Evolutionary conservation across 2,329 filamentous ascomycete genomes (phyloP).

Genomic region (Colletotrichum limetticola): DNA sequence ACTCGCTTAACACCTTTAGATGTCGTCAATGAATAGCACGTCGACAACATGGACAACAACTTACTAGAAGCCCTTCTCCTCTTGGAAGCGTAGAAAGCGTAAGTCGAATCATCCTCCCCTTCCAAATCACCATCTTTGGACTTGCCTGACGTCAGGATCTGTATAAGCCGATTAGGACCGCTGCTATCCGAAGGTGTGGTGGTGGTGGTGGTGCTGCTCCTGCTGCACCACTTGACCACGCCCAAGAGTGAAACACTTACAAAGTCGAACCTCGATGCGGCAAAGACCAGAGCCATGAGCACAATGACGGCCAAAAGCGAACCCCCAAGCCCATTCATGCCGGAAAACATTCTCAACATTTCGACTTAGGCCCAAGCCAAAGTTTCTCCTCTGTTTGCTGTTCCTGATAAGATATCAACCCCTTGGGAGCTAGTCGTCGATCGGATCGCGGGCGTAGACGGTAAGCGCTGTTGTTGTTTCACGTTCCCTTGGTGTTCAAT

Average conservation of each 20-base stretch:
- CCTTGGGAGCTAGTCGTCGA: background rate
- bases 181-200: background rate
- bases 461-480: background rate
- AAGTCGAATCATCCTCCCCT: constrained; percentile 33
- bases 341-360: constrained; percentile 34
- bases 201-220: background rate
- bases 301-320: constrained; percentile 30
- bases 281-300: constrained; percentile 30
- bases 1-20: constrained; percentile 29
- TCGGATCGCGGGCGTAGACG: background rate
- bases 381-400: background rate
- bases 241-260: constrained; percentile 13
- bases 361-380: background rate
- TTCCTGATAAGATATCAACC: background rate
- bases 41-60: background rate
- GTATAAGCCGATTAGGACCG: background rate
- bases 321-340: constrained; percentile 20
- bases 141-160: constrained; percentile 32
- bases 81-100: constrained; percentile 34
- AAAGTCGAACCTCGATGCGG: constrained; percentile 32
- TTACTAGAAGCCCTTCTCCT: constrained; percentile 33
- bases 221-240: background rate
- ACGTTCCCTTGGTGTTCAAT: background rate
- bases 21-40: background rate
- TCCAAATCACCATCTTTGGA: constrained; percentile 25